phyloP scores from a whole-genome alignment of 2,329 filamentous ascomycete species.

The Ophiostoma pallidulum region DNA sequence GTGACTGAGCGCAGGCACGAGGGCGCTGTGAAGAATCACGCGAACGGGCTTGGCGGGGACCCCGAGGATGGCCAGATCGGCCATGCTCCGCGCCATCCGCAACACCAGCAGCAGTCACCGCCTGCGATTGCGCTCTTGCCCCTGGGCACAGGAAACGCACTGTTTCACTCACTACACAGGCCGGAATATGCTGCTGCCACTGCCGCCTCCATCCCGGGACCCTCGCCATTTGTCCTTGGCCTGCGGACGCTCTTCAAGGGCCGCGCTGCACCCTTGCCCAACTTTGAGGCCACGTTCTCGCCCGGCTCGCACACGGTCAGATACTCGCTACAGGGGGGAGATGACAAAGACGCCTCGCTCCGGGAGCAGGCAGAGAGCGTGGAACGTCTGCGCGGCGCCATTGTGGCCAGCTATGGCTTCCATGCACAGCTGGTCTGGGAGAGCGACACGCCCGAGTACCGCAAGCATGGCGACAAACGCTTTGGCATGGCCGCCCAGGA shows the following conservation, averaged over 20 bases:
- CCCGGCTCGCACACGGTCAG: constrained; percentile 42
- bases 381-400: constrained; percentile 51
- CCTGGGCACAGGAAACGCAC: constrained; percentile 56
- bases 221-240: constrained; percentile 39
- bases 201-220: constrained; percentile 21
- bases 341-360: constrained; percentile 1
- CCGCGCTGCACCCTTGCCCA: constrained; percentile 43
- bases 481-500: constrained; percentile 80
- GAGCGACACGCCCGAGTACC: constrained; percentile 75
- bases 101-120: constrained; percentile 11
- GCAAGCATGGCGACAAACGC: constrained; percentile 63
- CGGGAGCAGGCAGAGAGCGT: constrained; percentile 23
- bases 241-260: constrained; percentile 55
- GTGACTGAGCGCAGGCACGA: constrained; percentile 22
- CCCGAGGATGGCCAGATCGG: no score
- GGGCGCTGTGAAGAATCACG: no score
- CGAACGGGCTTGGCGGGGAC: no score
- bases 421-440: constrained; percentile 85
- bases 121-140: constrained; percentile 47
- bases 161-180: constrained; percentile 54
- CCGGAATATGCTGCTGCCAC: constrained; percentile 36
- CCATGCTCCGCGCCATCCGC: no score
- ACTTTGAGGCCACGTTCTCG: constrained; percentile 54
- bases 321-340: constrained; percentile 20
- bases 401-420: constrained; percentile 84